Evolutionary conservation across 306 rosid genomes (phyloP).

Genomic region (Notholithocarpus densiflorus): DNA sequence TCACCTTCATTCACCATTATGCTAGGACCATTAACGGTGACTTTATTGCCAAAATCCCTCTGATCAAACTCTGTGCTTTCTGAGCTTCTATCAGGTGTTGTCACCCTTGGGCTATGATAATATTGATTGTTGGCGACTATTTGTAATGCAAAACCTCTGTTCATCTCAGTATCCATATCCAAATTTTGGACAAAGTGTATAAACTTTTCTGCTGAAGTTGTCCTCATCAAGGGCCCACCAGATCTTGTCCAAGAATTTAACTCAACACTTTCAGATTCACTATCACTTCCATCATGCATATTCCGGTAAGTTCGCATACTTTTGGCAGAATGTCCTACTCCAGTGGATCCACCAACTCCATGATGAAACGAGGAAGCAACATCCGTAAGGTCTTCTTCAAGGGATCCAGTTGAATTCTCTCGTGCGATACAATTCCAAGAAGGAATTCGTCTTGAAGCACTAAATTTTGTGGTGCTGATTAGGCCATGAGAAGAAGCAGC

Average conservation of each 20-base stretch:
- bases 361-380: slow-evolving; percentile 54
- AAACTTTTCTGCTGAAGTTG: slow-evolving; percentile 75
- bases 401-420: slow-evolving; percentile 88
- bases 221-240: slow-evolving; percentile 96
- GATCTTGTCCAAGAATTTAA: slow-evolving; percentile 76
- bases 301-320: slow-evolving; percentile 41
- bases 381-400: slow-evolving; percentile 60
- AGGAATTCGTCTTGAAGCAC: slow-evolving; percentile 85
- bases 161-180: slow-evolving; percentile 57
- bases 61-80: slow-evolving; percentile 49
- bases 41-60: slow-evolving; percentile 47
- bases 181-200: slow-evolving; percentile 74
- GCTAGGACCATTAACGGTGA: slow-evolving; percentile 46
- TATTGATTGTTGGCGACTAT: slow-evolving; percentile 27
- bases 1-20: slow-evolving; percentile 75
- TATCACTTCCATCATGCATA: slow-evolving; percentile 71
- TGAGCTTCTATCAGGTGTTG: slow-evolving; percentile 49
- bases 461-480: slow-evolving; percentile 50
- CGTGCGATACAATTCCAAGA: slow-evolving; percentile 97
- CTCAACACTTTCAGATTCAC: slow-evolving; percentile 66
- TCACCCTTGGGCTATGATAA: slow-evolving; percentile 49
- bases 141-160: slow-evolving; percentile 39
- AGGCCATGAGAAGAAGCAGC: slow-evolving; percentile 70
- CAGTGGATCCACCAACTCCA: slow-evolving; percentile 33
- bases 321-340: slow-evolving; percentile 34